Evolutionary conservation across 179 eudicot genomes (phyloP), one percentile per base, ranked within the genome.

Genomic region (Vitellaria paradoxa): DNA sequence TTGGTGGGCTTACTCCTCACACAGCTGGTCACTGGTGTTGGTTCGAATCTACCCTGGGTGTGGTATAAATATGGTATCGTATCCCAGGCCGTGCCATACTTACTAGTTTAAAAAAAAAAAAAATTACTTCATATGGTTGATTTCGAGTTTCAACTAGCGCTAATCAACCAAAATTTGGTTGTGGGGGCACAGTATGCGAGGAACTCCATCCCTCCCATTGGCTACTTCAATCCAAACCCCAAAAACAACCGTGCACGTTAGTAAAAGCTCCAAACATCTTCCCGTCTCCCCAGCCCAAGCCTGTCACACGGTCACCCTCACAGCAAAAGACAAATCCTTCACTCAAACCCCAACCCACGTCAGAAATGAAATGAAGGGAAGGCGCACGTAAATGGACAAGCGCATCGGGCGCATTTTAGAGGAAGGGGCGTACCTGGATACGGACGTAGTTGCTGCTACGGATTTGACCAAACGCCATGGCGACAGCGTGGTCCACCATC

Each of bases 401-500:
- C 76, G 49, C 75, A 72, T 18, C 6, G n/a, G 57, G 77, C 77
- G 46, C 30, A 61, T 17, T 63, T 66, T 66, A 18, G 46, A 71
- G 17, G 23, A 78, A 50, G 47, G 37, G 68, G 60, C 45, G 62
- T 90, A 91, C 98, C 96, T 94, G 98, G 15, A 94, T 83, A 49
- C 98, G 94, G 68, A 94, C 90, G 72, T 94, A 94, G 76, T 93
- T 94, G 75, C 88, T 80, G 70, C 90, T 81, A 15, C 94, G 91
- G 56, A 83, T 81, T 49, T 86, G 92, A 8, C 94, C 97, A 49
- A 94, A 94, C 37, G 97, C 97, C 92, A 93, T 93, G 45, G 97
- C 91, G 17, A 94, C 93, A 5, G 98, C 84, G 42, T 94, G 98
- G 84, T 94, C 98, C 26, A 92, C 97, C 84, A 91, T 74, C 76